phyloP scores from a whole-genome alignment of 805 yeast genomes.

The Sungouiella thailandica region DNA sequence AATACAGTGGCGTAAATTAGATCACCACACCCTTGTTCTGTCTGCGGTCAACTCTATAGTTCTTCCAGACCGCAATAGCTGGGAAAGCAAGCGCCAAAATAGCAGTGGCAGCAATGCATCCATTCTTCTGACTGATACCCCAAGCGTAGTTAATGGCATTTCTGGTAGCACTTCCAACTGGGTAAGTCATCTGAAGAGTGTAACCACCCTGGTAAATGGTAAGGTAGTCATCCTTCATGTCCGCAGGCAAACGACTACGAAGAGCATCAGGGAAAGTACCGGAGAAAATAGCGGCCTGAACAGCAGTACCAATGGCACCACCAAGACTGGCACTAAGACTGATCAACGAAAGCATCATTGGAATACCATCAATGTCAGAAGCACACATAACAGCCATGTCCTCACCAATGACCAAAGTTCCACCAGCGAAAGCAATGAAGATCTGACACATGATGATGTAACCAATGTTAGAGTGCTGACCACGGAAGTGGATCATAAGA shows the following conservation, averaged over 20 bases:
- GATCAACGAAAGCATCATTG: constrained; percentile 9
- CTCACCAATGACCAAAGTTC: constrained; percentile 2
- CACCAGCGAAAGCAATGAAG: constrained; percentile 3
- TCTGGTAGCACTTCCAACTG: constrained; percentile 19
- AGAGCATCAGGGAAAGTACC: constrained; percentile 22
- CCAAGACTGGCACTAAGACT: constrained; percentile 8
- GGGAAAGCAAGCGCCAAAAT: constrained; percentile 18
- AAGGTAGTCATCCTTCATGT: constrained; percentile 6
- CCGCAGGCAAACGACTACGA: constrained; percentile 19
- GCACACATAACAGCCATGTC: constrained; percentile 29
- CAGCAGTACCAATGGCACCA: constrained; percentile 10
- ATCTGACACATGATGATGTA: constrained; percentile 2
- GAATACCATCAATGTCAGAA: constrained; percentile 6
- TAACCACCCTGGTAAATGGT: constrained; percentile 18
- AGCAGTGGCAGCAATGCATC: constrained; percentile 19
- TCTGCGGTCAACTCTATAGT: constrained; percentile 17
- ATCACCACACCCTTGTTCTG: constrained; percentile 2
- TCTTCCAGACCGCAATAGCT: constrained; percentile 21
- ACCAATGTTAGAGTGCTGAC: constrained; percentile 1
- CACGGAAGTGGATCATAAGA: neutral
- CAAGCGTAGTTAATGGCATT: constrained; percentile 21
- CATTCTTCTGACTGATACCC: constrained; percentile 18
- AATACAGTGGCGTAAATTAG: too few species aligned
- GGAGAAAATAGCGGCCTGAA: constrained; percentile 7
- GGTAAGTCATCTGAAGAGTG: constrained; percentile 15